These are phyloP conservation scores for Fistulina hepatica DNA, from an alignment of 1,284 basidiomycete genomes.

Conservation along the genomic window DNA sequence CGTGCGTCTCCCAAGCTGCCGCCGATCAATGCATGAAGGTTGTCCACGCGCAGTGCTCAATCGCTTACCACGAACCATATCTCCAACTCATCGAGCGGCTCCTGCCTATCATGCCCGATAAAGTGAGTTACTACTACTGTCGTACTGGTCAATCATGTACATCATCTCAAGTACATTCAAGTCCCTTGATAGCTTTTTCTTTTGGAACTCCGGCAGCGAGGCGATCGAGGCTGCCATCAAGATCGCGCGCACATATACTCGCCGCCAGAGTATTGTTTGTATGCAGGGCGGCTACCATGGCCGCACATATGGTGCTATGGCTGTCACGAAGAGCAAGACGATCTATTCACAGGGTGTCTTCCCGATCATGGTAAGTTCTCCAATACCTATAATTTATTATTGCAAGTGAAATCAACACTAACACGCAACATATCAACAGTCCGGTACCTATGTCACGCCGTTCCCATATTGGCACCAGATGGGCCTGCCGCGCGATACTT, in stretches of 20 bases:
- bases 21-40: slow-evolving; percentile 76
- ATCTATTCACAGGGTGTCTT: slow-evolving; percentile 73
- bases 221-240: slow-evolving; percentile 80
- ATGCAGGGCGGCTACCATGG: slow-evolving; percentile 90
- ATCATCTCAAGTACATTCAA: too few relatives aligned
- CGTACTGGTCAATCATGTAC: too few relatives aligned
- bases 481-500: slow-evolving; percentile 51
- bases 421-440: slow-evolving; percentile 33
- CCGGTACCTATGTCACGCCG: slow-evolving; percentile 71
- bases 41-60: slow-evolving; percentile 77
- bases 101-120: slow-evolving; percentile 77
- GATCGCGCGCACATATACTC: slow-evolving; percentile 68
- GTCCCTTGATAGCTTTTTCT: slow-evolving; percentile 89
- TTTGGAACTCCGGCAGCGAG: slow-evolving; percentile 93
- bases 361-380: slow-evolving; percentile 64
- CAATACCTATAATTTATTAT: slow-evolving; percentile 1
- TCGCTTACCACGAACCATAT: slow-evolving; percentile 69
- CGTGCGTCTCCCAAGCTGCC: slow-evolving; percentile 76
- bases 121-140: too few relatives aligned
- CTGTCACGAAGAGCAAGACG: slow-evolving; percentile 85
- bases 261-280: slow-evolving; percentile 77
- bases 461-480: slow-evolving; percentile 95
- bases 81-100: slow-evolving; percentile 68
- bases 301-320: slow-evolving; percentile 80
- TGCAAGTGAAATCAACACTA: too few relatives aligned